Evolutionary conservation across 116 monocot species (phyloP).

Genomic region (Papilionanthe hybrid): DNA sequence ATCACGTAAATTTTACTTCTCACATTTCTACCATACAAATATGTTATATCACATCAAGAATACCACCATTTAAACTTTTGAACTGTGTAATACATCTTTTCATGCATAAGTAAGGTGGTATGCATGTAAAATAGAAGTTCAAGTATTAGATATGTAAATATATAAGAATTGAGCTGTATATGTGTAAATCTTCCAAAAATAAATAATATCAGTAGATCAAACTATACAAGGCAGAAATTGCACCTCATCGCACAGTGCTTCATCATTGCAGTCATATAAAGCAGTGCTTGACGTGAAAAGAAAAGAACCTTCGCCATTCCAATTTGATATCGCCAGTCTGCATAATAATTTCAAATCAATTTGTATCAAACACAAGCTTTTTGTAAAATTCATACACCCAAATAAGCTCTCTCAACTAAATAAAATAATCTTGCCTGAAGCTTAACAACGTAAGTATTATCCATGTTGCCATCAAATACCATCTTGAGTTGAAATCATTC

Average conservation of each 20-base stretch:
- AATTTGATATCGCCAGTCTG: conserved; percentile 74
- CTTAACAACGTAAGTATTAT: neutral
- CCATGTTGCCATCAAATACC: neutral
- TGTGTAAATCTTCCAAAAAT: neutral
- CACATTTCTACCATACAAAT: too few relatives aligned
- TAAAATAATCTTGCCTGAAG: neutral
- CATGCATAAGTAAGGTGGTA: too few relatives aligned
- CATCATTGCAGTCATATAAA: conserved; percentile 64
- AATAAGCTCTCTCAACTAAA: neutral
- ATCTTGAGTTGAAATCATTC: neutral
- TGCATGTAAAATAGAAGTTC: too few relatives aligned
- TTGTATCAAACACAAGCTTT: neutral
- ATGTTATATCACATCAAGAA: too few relatives aligned
- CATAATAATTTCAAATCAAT: conserved; percentile 14
- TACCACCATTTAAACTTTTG: too few relatives aligned
- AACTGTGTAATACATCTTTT: too few relatives aligned
- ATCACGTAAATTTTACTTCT: too few relatives aligned
- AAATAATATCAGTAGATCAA: neutral
- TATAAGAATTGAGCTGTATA: too few relatives aligned
- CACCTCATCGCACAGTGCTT: conserved; percentile 78
- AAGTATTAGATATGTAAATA: too few relatives aligned
- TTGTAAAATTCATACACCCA: neutral
- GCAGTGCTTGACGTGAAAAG: conserved; percentile 94
- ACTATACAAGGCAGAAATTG: neutral
- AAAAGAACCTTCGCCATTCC: conserved; percentile 90